Percentiles rank a stretch among this genome's conserved stretches.
These are phyloP conservation scores for Scytalidium lignicola DNA, from an alignment of 2,329 filamentous ascomycete genomes.

Conservation along the genomic window DNA sequence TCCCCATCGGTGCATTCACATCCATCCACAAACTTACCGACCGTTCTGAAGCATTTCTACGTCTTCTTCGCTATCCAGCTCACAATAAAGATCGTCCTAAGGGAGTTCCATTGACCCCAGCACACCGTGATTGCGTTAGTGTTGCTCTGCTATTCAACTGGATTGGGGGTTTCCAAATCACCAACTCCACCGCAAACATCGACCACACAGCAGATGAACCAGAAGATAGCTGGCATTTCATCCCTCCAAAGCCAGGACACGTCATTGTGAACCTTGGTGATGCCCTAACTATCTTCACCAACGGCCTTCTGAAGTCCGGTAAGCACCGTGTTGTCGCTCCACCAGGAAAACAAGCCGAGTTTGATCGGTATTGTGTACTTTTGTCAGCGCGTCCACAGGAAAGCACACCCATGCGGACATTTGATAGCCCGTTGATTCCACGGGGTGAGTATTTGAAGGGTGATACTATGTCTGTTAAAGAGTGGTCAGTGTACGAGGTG, in stretches of 20 bases:
- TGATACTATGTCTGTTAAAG: not conserved
- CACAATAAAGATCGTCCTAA: not conserved
- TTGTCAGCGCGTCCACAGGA: not conserved
- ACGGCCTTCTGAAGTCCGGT: constrained; percentile 29
- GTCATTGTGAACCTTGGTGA: constrained; percentile 43
- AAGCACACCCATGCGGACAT: not conserved
- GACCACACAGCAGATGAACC: not conserved
- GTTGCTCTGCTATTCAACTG: constrained; percentile 1
- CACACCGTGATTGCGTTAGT: not conserved
- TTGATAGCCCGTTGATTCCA: not conserved
- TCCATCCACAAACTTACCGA: not conserved
- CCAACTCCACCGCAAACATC: not conserved
- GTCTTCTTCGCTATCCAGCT: not conserved
- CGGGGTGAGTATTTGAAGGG: not conserved
- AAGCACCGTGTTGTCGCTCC: constrained; percentile 22
- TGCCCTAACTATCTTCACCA: constrained; percentile 39
- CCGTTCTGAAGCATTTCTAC: not conserved
- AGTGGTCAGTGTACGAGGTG: not conserved
- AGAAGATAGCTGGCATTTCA: constrained; percentile 15
- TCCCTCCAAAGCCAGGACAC: constrained; percentile 16
- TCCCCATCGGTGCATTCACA: not conserved
- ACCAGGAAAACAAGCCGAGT: constrained; percentile 9
- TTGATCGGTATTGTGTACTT: not conserved
- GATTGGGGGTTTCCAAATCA: not conserved
- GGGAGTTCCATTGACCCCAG: not conserved